phyloP scores from a whole-genome alignment of 352 stramenopile species.

The Globisporangium ultimum region DNA sequence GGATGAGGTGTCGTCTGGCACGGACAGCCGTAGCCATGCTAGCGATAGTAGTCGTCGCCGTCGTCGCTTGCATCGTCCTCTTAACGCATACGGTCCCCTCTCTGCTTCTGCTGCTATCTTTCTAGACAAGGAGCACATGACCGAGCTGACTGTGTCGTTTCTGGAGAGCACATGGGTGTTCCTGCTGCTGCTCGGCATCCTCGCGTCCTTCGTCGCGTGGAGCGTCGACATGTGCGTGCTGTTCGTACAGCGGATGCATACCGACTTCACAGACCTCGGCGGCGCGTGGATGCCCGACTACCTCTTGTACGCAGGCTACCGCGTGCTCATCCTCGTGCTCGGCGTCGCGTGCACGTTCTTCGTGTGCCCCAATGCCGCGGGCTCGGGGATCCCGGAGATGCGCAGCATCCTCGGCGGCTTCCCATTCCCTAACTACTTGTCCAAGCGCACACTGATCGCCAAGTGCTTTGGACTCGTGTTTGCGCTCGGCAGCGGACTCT shows the following conservation, averaged over 20 bases:
- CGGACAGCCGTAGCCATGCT: conserved; percentile 14
- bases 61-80: neutral
- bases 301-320: conserved; percentile 55
- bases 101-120: neutral
- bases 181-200: conserved; percentile 51
- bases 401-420: conserved; percentile 73
- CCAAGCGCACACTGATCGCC: conserved; percentile 46
- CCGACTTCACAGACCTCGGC: conserved; percentile 38
- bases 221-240: conserved; percentile 61
- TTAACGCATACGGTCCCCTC: too few species aligned
- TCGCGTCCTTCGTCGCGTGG: conserved; percentile 62
- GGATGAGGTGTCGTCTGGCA: conserved; percentile 7
- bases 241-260: conserved; percentile 33
- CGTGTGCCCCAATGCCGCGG: conserved; percentile 57
- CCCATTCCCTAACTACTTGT: conserved; percentile 63
- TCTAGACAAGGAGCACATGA: conserved; percentile 52
- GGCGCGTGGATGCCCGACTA: conserved; percentile 53
- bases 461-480: conserved; percentile 69
- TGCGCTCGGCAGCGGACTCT: conserved; percentile 61
- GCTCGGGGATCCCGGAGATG: conserved; percentile 80
- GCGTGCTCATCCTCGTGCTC: conserved; percentile 57
- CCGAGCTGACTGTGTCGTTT: conserved; percentile 39
- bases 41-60: conserved; percentile 22
- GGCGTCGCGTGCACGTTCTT: conserved; percentile 57
- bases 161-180: conserved; percentile 77